Evolutionary conservation across 164 flowering plant genomes (phyloP).

Genomic region (Umbilicus rupestris): DNA sequence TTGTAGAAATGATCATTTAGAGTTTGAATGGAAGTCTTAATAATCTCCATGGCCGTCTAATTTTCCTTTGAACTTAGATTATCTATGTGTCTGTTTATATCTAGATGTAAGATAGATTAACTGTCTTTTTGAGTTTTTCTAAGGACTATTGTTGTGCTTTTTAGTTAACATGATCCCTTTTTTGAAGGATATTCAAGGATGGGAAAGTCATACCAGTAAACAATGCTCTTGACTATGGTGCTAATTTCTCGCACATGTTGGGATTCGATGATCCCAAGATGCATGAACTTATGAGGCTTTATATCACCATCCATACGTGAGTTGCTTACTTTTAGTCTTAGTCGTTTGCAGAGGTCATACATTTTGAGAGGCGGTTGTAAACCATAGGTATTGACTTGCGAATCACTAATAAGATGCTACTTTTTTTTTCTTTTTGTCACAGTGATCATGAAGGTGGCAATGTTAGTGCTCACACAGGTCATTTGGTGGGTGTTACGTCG

Average conservation of each 20-base stretch:
- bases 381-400: background rate
- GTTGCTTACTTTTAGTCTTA: conserved; percentile 6
- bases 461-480: conserved; percentile 98
- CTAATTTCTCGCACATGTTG: conserved; percentile 87
- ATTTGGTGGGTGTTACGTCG: conserved; percentile 41
- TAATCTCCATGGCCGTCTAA: background rate
- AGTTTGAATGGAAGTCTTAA: background rate
- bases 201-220: conserved; percentile 56
- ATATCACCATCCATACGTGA: conserved; percentile 86
- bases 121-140: background rate
- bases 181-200: conserved; percentile 68
- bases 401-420: background rate
- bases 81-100: background rate
- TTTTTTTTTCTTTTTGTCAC: conserved; percentile 18
- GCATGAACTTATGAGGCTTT: conserved; percentile 96
- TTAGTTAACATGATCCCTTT: conserved; percentile 1
- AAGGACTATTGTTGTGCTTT: background rate
- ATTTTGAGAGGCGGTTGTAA: background rate
- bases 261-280: conserved; percentile 84
- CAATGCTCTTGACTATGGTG: conserved; percentile 88
- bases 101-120: background rate
- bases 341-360: background rate
- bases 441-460: conserved; percentile 99
- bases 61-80: background rate
- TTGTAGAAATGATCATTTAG: background rate